phyloP scores from a whole-genome alignment of 2,329 filamentous ascomycete genomes.

The Clarireedia monteithiana region DNA sequence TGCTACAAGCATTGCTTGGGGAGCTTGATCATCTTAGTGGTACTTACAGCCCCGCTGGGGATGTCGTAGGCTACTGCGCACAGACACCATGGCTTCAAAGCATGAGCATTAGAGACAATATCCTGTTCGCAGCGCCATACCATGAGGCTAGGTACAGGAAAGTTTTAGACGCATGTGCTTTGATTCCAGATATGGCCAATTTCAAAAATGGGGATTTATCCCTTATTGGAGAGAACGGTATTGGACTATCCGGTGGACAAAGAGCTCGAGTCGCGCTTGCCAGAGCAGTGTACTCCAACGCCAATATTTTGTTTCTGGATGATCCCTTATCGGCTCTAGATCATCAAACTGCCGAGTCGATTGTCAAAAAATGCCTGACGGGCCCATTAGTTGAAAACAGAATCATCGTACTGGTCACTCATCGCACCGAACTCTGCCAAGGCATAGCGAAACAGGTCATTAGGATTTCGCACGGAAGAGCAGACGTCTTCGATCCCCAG shows the following conservation, averaged over 20 bases:
- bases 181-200: slow-evolving; percentile 52
- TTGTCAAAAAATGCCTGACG: slow-evolving; percentile 48
- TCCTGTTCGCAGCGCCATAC: slow-evolving; percentile 56
- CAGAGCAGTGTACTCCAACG: slow-evolving; percentile 49
- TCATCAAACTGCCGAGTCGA: slow-evolving; percentile 55
- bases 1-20: slow-evolving; percentile 27
- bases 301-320: slow-evolving; percentile 47
- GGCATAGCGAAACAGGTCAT: slow-evolving; percentile 67
- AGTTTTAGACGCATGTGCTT: slow-evolving; percentile 57
- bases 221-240: slow-evolving; percentile 52
- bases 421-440: slow-evolving; percentile 62
- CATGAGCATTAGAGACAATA: slow-evolving; percentile 63
- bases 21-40: slow-evolving; percentile 24
- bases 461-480: slow-evolving; percentile 56
- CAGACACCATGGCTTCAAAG: slow-evolving; percentile 63
- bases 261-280: slow-evolving; percentile 54
- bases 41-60: slow-evolving; percentile 40
- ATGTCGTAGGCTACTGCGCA: slow-evolving; percentile 55
- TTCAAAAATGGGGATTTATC: slow-evolving; percentile 58
- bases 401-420: slow-evolving; percentile 53
- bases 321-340: slow-evolving; percentile 54
- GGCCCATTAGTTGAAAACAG: slow-evolving; percentile 46
- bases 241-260: slow-evolving; percentile 53
- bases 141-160: slow-evolving; percentile 62
- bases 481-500: slow-evolving; percentile 20